phyloP scores from a whole-genome alignment of 305 asterid genomes.

The Lippia alba region DNA sequence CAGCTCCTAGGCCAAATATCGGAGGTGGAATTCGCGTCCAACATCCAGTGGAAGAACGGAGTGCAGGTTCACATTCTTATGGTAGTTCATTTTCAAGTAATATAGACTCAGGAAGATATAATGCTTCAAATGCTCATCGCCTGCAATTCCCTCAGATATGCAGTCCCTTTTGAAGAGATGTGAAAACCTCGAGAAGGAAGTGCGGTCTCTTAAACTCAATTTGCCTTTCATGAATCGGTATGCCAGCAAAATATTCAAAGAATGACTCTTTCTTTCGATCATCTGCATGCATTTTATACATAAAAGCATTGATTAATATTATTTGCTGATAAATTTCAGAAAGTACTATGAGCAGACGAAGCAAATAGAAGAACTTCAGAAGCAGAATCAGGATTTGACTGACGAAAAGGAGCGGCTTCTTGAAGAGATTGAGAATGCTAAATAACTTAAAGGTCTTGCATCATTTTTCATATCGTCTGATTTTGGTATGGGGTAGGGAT shows the following conservation, averaged over 20 bases:
- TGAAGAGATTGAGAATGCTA: conserved; percentile 43
- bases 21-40: conserved; percentile 49
- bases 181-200: conserved; percentile 92
- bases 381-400: conserved; percentile 41
- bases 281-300: background rate
- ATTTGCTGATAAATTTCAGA: conserved; percentile 31
- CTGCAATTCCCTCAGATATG: conserved; percentile 75
- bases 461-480: no score
- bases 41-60: conserved; percentile 40
- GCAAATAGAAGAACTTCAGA: conserved; percentile 46
- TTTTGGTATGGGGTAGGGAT: no score
- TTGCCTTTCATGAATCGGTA: conserved; percentile 91
- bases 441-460: no score
- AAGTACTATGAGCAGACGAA: conserved; percentile 50
- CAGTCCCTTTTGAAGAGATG: conserved; percentile 75
- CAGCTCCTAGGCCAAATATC: conserved; percentile 48
- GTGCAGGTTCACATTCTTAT: conserved; percentile 44
- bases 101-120: conserved; percentile 47
- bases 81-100: conserved; percentile 46
- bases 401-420: conserved; percentile 46
- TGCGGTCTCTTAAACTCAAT: conserved; percentile 84
- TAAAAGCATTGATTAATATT: background rate
- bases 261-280: background rate
- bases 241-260: background rate
- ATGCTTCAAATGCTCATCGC: conserved; percentile 50